Evolutionary conservation across 805 yeast species (phyloP), one percentile per base, ranked within the genome.

Genomic region (Teunomyces funiuensis): DNA sequence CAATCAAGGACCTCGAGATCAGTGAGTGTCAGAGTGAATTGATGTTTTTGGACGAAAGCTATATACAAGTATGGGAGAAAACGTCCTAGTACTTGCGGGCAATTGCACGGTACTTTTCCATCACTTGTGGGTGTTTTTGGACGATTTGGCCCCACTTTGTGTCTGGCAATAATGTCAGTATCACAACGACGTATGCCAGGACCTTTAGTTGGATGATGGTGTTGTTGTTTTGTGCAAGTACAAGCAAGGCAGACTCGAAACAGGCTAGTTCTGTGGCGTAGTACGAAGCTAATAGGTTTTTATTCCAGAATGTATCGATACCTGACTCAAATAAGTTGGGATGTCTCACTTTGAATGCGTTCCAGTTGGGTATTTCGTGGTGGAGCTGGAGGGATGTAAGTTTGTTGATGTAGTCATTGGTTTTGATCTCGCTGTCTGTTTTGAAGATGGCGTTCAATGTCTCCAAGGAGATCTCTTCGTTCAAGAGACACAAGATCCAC

Each of bases 1-100:
- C 78, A 46, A 69, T 86, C 10, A 70, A 76, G 37, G 82, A 84
- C 52, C 60, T 79, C 37, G 54, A 61, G 9, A 71, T 78, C 1
- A 68, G 61, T 26, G 56, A 57, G 10, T 71, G 76, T 16, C 81
- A 80, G 28, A 67, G 67, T 39, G 88, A 83, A 46, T 63, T 84
- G 29, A 51, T 87, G 41, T 82, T 84, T 52, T 57, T 85, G 22
- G 70, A 73, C 28, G 86, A 83, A 50, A 74, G 79, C 25, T 80
- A 76, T 58, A 61, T 87, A 18, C 91, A 85, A 58, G 63, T 86
- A 8, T 85, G 93, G 90, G 73, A 76, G 46, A 60, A 57, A 36
- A 15, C 13, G n/a, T 6, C 16, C 33, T 38, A 46, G 23, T 40
- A 41, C 22, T 31, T 19, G 17, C 30, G 43, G 2, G 47, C 23